Evolutionary conservation across 345 rosid species (phyloP).

Genomic region (Rhodomyrtus tomentosa): DNA sequence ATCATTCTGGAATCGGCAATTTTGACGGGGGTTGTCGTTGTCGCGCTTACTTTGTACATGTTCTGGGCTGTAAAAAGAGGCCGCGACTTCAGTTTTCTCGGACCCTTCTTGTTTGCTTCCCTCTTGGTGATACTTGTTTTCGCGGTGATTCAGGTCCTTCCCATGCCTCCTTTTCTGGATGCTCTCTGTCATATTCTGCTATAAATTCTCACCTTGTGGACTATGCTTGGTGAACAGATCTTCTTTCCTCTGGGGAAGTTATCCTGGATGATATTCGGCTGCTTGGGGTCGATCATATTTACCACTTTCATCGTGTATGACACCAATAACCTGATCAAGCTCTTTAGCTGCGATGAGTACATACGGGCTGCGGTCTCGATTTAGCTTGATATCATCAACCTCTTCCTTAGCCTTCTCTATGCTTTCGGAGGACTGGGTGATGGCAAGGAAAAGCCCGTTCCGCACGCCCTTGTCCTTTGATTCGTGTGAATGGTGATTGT

Average conservation of each 20-base stretch:
- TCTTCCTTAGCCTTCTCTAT: constrained; percentile 45
- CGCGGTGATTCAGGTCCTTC: constrained; percentile 22
- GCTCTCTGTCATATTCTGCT: not conserved
- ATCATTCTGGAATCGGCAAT: constrained; percentile 44
- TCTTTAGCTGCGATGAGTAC: constrained; percentile 47
- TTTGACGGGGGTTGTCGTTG: constrained; percentile 34
- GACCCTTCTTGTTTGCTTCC: constrained; percentile 49
- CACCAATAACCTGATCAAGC: constrained; percentile 51
- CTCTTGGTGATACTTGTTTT: constrained; percentile 32
- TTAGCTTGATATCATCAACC: constrained; percentile 57
- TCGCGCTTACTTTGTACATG: constrained; percentile 56
- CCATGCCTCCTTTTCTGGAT: not conserved
- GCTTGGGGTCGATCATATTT: constrained; percentile 30
- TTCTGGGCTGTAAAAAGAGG: constrained; percentile 61
- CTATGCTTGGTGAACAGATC: constrained; percentile 2
- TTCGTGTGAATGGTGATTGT: not conserved
- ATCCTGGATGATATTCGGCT: constrained; percentile 31
- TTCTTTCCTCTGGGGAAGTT: constrained; percentile 31
- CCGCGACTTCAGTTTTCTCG: constrained; percentile 56
- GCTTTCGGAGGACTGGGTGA: constrained; percentile 19
- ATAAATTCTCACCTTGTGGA: not conserved
- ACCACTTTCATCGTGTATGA: constrained; percentile 24
- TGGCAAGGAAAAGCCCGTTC: not conserved
- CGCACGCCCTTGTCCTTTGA: not conserved
- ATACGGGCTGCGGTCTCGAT: constrained; percentile 57